phyloP scores from a whole-genome alignment of 768 basidiomycete species.

The Russula foetens region DNA sequence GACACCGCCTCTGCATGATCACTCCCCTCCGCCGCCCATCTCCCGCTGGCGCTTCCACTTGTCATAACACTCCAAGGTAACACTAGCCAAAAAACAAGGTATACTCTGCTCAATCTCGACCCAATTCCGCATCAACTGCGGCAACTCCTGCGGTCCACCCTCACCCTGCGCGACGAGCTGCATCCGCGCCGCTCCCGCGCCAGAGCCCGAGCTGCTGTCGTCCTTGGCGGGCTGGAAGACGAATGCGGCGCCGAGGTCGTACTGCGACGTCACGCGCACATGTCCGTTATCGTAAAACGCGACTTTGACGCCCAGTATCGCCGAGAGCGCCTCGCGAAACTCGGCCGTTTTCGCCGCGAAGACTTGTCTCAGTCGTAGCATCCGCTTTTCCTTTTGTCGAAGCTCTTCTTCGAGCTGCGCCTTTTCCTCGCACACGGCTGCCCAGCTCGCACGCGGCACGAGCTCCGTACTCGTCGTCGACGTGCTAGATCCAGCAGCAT shows the following conservation, averaged over 20 bases:
- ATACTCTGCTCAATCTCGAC: conserved; percentile 79
- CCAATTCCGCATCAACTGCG: conserved; percentile 77
- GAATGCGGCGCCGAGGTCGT: too few relatives aligned
- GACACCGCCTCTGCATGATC: too few relatives aligned
- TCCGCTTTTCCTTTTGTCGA: too few relatives aligned
- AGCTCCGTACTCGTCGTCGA: conserved; percentile 28
- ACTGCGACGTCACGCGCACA: too few relatives aligned
- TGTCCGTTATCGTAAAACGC: conserved; percentile 90
- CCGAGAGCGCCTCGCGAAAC: conserved; percentile 88
- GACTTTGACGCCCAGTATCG: conserved; percentile 85
- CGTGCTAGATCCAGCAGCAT: conserved; percentile 9
- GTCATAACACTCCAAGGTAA: conserved; percentile 85
- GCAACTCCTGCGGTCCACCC: conserved; percentile 65
- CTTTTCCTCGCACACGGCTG: too few relatives aligned
- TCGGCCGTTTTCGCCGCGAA: conserved; percentile 81
- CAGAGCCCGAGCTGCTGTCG: too few relatives aligned
- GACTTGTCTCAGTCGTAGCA: conserved; percentile 77
- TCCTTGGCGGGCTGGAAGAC: conserved; percentile 63
- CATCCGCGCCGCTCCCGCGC: conserved; percentile 40
- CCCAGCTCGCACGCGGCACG: conserved; percentile 78
- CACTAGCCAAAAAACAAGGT: conserved; percentile 81
- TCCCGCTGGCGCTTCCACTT: conserved; percentile 44
- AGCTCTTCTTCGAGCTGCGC: too few relatives aligned
- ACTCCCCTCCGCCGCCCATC: background rate
- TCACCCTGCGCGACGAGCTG: conserved; percentile 69